phyloP scores from a whole-genome alignment of 441 rosid species.

The Jatropha podagrica region DNA sequence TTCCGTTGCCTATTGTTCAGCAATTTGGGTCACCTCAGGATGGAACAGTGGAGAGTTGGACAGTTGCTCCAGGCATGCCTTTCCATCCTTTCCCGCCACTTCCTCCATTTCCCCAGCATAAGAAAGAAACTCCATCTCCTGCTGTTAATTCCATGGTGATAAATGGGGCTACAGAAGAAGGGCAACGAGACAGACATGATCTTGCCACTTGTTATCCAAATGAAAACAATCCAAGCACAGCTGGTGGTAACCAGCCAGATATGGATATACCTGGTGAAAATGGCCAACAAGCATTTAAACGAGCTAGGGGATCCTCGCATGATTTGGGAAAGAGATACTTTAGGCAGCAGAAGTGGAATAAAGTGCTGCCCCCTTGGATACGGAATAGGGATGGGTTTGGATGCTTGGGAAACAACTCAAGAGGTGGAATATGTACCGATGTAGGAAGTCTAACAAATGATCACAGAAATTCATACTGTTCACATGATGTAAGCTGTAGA shows the following conservation, averaged over 20 bases:
- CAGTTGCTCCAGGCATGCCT: conserved; percentile 82
- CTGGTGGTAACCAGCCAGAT: conserved; percentile 33
- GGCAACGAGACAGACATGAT: conserved; percentile 27
- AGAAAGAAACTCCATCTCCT: conserved; percentile 32
- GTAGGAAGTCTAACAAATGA: conserved; percentile 36
- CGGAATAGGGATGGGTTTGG: conserved; percentile 47
- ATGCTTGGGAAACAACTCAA: conserved; percentile 25
- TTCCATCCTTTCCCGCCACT: conserved; percentile 94
- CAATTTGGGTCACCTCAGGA: conserved; percentile 52
- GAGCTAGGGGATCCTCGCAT: conserved; percentile 48
- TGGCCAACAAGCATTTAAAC: conserved; percentile 39
- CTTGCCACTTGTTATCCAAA: conserved; percentile 25
- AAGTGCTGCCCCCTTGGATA: conserved; percentile 43
- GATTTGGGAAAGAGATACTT: conserved; percentile 79
- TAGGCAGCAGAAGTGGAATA: conserved; percentile 78
- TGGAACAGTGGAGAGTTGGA: conserved; percentile 56
- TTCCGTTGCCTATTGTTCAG: conserved; percentile 66
- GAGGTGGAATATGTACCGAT: conserved; percentile 38
- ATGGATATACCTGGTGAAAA: conserved; percentile 29
- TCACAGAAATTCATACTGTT: conserved; percentile 30
- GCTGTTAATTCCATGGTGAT: conserved; percentile 24
- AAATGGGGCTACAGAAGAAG: conserved; percentile 21
- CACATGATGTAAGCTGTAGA: conserved; percentile 41
- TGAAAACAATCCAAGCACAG: conserved; percentile 39
- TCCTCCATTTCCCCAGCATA: conserved; percentile 56